Evolutionary conservation across 257 asterid species (phyloP), one percentile per base, ranked within the genome.

Genomic region (Rhazya stricta): DNA sequence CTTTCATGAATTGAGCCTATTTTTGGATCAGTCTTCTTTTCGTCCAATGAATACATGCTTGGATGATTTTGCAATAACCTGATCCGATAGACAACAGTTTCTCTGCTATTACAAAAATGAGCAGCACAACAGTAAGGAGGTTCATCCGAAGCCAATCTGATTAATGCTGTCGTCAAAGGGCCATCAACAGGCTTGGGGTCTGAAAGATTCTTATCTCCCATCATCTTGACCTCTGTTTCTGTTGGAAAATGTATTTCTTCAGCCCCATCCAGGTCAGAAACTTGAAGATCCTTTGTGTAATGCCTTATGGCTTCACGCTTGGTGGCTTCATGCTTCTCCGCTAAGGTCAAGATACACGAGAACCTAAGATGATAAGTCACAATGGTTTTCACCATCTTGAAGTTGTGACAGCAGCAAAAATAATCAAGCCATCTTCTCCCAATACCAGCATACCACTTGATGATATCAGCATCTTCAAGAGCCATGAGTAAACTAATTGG

Each of bases 371-470:
- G 97, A 67, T 94, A 92, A 8, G 89, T 79, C 11, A 92, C 89
- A 15, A 88, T 39, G 54, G 87, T 87, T 71, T 90, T 94, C 19
- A 94, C 88, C 66, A 77, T 87, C 34, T 82, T 83, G 84, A 92
- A 94, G 84, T 94, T 94, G 83, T 90, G 91, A 76, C 98, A 92
- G 81, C 99, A 92, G 84, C 89, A 83, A 50, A 77, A 94, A 86
- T 79, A 94, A 39, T 92, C 94, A 39, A 92, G 98, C 96, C 93
- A 89, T 75, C 98, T 87, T 85, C 80, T 89, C 7, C 90, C 99
- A n/a, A 92, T 80, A 13, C 99, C 98, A 3, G 97, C 96, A 54
- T 94, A 92, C 97, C 98, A 94, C 77, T 87, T 90, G 74, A 94
- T 87, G 58, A 94, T 90, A 84, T 92, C 96, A 3, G 43, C 74